Evolutionary conservation across 108 stramenopile genomes (phyloP), one percentile per base, ranked within the genome.

Genomic region (Cyclotella atomus): DNA sequence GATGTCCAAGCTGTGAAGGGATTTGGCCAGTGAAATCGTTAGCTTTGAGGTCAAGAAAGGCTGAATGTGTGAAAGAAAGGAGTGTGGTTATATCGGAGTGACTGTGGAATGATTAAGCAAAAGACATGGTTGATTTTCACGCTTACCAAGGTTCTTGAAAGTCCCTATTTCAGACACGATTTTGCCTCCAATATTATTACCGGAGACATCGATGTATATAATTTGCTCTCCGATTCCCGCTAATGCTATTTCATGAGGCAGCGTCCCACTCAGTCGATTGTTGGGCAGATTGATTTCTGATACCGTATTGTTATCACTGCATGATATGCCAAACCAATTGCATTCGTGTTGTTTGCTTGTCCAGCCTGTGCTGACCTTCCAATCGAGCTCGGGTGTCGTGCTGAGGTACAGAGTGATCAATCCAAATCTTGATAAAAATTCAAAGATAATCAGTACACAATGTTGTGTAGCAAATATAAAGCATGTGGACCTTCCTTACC

Each of bases 121-220:
- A 21, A 9, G 30, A 24, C 20, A 15, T 1, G 1, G 5, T 56
- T 35, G 24, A 61, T 62, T 53, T 52, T 66, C 52, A 53, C 56
- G 30, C 53, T 82, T 70, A 74, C 75, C 65, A n/a, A 92, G 72
- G 14, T 69, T 68, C 32, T 86, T 67, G 19, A 89, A 63, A 43
- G 30, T 56, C 20, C 91, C 88, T 41, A 92, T 23, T 66, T 92
- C 83, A 20, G 83, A 76, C 12, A 86, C 84, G 14, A 92, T 79
- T 33, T 25, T 49, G 14, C 76, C 76, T 29, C 69, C 69, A 36
- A 77, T 65, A 34, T 59, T 57, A 44, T 77, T 77, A 6, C 64
- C 63, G 4, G 76, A 69, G 4, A 77, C 35, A 36, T 77, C 64
- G 16, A 77, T 32, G 30, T 49, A 30, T n/a, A 52, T 23, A n/a